Evolutionary conservation across 768 basidiomycete species (phyloP).

Genomic region (Lentinula detonsa): DNA sequence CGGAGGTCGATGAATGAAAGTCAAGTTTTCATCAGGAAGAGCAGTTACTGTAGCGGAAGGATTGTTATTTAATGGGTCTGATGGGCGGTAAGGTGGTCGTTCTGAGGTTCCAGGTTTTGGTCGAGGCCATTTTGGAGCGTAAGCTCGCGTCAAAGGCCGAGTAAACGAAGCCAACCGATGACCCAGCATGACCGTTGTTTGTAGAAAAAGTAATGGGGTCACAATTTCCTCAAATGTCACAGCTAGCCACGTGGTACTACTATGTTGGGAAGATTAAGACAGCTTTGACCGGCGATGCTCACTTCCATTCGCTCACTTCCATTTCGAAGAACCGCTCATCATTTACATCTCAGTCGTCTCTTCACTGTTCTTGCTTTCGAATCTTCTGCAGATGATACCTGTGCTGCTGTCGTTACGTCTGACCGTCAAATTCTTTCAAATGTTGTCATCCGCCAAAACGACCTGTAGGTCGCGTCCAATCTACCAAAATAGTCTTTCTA

Average conservation of each 20-base stretch:
- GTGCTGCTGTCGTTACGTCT: conserved; percentile 79
- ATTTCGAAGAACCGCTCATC: background rate
- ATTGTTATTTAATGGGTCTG: conserved; percentile 52
- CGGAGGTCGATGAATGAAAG: conserved; percentile 83
- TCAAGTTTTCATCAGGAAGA: conserved; percentile 50
- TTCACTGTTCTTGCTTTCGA: conserved; percentile 6
- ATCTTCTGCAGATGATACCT: conserved; percentile 89
- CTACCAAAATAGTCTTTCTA: background rate
- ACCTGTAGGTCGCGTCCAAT: conserved; percentile 33
- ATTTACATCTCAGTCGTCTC: background rate
- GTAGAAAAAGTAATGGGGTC: background rate
- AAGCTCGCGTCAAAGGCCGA: conserved; percentile 27
- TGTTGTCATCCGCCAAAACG: conserved; percentile 79
- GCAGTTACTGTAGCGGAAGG: conserved; percentile 44
- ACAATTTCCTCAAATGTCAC: background rate
- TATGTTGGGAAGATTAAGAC: background rate
- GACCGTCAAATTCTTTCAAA: conserved; percentile 70
- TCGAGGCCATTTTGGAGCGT: conserved; percentile 42
- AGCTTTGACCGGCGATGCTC: background rate
- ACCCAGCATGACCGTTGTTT: background rate
- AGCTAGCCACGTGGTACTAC: background rate
- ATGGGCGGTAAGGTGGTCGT: conserved; percentile 48
- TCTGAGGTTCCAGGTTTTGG: conserved; percentile 47
- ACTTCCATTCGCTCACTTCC: background rate
- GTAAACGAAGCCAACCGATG: conserved; percentile 12